A percentile compares a stretch with the other conserved stretches of the same genome.
These are phyloP conservation scores for Colletotrichum sp. DNA, from an alignment of 2,329 filamentous ascomycete species.

Conservation along the genomic window DNA sequence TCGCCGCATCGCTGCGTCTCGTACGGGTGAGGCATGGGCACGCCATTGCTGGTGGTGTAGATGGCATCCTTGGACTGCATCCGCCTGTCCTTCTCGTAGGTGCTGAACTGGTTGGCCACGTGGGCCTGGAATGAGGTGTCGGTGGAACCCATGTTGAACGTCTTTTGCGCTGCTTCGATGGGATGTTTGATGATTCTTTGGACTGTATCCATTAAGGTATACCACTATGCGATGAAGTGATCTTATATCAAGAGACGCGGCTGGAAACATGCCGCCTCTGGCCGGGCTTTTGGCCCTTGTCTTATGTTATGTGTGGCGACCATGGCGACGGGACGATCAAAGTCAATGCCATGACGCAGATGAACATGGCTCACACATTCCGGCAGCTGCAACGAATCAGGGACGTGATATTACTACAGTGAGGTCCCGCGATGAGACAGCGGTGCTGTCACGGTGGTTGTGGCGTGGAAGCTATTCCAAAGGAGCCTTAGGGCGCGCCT, in stretches of 20 bases:
- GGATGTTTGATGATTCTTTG: not conserved
- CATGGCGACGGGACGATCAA: not conserved
- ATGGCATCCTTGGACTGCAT: slow-evolving; percentile 42
- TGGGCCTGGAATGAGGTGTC: slow-evolving; percentile 41
- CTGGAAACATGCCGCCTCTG: not conserved
- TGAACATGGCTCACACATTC: not conserved
- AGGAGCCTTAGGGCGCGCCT: not conserved
- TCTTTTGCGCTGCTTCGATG: not conserved
- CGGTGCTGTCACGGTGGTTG: not conserved
- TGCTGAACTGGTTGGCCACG: slow-evolving; percentile 38
- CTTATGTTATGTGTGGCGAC: not conserved
- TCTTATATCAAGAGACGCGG: not conserved
- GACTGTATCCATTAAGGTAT: not conserved
- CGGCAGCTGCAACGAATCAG: not conserved
- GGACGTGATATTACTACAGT: not conserved
- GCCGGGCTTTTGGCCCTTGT: not conserved
- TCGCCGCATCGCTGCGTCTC: slow-evolving; percentile 60
- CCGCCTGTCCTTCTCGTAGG: slow-evolving; percentile 44
- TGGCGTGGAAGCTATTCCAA: not conserved
- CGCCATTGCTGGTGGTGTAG: slow-evolving; percentile 63
- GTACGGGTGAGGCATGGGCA: slow-evolving; percentile 62
- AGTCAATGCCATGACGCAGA: not conserved
- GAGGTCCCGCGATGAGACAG: not conserved
- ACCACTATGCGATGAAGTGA: not conserved
- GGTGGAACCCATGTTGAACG: slow-evolving; percentile 24